Base-by-base conservation (phyloP, 495 filamentous ascomycete genomes). In the Lepidopterella palustris region DNA sequence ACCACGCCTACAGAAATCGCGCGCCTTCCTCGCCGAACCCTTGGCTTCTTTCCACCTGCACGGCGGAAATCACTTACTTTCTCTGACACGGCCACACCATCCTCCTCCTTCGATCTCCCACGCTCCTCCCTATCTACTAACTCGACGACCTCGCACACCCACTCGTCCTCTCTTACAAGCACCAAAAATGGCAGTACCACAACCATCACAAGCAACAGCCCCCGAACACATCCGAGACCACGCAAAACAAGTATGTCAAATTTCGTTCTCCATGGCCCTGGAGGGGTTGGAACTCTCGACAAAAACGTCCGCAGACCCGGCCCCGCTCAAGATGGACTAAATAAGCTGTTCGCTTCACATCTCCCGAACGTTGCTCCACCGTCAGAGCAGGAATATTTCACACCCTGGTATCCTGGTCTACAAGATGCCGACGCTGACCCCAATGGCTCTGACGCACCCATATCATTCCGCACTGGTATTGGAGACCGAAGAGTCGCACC, bases 1-100 rank as follows among this genome's bases (percentile, higher is more conserved):
- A 75, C 80, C 6, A 70, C 79, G 10, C 82, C 87, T 1, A 86
- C 93, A 47, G 87, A 97, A 70, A 95, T 98, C 40, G 92, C 86
- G 4, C 83, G 92, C 29, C 83, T 98, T 40, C 82, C 89, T 24
- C 84, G 89, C 52, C 83, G 85, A 72, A 80, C 87, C 3, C 76
- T 97, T 21, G 93, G 92, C 26, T 96, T 91, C 73, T 97, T 97
- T 68, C 92, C 93, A 0, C 90, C 89, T 13, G 83, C 90, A 1
- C 81, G 93, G 66, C 89, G 90, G 78, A 97, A 95, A 80, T 84
- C 79, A 6, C 73, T 81, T 42, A 78, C 81, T 8, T 73, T 72
- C 9, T 84, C 83, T 0, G 69, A 68, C 55, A 51, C 32, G 11
- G 27, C n/a, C 21, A 85, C 84, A 5, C 84, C 86, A 4, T 78